Evolutionary conservation across 306 rosid genomes (phyloP), one percentile per base, ranked within the genome.

Genomic region (Luffa aegyptiaca): DNA sequence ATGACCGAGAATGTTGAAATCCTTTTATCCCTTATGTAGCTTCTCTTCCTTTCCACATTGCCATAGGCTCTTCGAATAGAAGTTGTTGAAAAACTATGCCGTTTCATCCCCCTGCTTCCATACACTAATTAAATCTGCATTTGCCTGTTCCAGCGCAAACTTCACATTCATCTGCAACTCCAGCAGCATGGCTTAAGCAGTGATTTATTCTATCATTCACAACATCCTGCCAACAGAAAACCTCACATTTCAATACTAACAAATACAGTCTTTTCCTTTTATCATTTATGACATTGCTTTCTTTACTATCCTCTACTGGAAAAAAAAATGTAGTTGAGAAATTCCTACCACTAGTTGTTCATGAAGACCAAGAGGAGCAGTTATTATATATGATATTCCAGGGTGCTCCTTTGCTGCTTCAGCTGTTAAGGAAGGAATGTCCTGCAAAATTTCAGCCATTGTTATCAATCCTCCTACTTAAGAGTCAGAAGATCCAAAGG

Each of bases 351-450:
- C 97, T 44, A 92, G 98, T 44, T 86, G 84, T 5, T 87, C 90
- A 62, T 95, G 97, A 58, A 90, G 87, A 51, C 98, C 98, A 80
- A 92, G 96, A 69, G 98, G 98, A 12, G 98, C 98, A 11, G 97
- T 87, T 63, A 95, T 55, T 2, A 92, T 81, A 69, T 89, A 91
- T 5, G 93, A 81, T 77, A 91, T 94, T 58, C 84, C 92, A 8
- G 90, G 93, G 86, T 92, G 91, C 61, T 88, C 87, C 85, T 89
- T 95, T 2, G 96, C 97, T 62, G 98, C 98, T 86, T 89, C 96
- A 21, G 92, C 93, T 26, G 97, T 86, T 45, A 92, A 92, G 42
- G 97, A 90, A 79, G 97, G 97, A 82, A 92, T 95, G 65, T 92
- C 98, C 97, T 90, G 96, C 78, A 74, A 71, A 75, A 68, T 72